Percentiles rank a stretch among this genome's conserved stretches.
These are phyloP conservation scores for Penicillium paxilli DNA, from an alignment of 495 filamentous ascomycete species.

Conservation along the genomic window DNA sequence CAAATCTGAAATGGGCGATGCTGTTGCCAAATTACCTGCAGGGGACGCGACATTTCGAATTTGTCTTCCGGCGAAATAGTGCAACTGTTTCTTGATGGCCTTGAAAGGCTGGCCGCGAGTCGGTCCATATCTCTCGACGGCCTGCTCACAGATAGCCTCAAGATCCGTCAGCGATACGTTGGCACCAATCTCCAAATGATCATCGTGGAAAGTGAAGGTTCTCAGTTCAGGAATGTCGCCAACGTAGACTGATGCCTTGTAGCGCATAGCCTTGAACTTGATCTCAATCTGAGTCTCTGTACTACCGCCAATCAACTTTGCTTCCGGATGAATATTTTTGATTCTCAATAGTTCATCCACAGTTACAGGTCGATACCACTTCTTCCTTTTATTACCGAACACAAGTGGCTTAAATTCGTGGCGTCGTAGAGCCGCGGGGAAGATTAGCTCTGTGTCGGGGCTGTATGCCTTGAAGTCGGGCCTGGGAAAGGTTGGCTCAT, in stretches of 20 bases:
- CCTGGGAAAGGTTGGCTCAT: conserved; percentile 27
- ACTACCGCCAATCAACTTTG: conserved; percentile 94
- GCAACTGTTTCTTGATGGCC: conserved; percentile 51
- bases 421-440: conserved; percentile 80
- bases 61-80: conserved; percentile 92
- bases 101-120: conserved; percentile 62
- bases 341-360: conserved; percentile 87
- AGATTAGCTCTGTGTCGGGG: conserved; percentile 92
- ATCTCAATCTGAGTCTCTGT: conserved; percentile 98
- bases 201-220: conserved; percentile 74
- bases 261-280: conserved; percentile 95
- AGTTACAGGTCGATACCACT: conserved; percentile 88
- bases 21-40: conserved; percentile 92
- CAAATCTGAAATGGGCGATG: conserved; percentile 93
- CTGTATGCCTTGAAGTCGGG: conserved; percentile 87
- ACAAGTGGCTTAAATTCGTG: conserved; percentile 79
- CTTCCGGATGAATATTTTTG: conserved; percentile 78
- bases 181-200: conserved; percentile 83
- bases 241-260: conserved; percentile 85
- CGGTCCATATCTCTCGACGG: conserved; percentile 76
- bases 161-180: conserved; percentile 87
- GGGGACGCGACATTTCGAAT: conserved; percentile 97
- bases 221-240: conserved; percentile 89
- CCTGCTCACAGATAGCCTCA: conserved; percentile 62
- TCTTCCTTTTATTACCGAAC: conserved; percentile 93